Conservation (phyloP, 2,329 filamentous ascomycete species). For the Raffaelea albimanens region DNA sequence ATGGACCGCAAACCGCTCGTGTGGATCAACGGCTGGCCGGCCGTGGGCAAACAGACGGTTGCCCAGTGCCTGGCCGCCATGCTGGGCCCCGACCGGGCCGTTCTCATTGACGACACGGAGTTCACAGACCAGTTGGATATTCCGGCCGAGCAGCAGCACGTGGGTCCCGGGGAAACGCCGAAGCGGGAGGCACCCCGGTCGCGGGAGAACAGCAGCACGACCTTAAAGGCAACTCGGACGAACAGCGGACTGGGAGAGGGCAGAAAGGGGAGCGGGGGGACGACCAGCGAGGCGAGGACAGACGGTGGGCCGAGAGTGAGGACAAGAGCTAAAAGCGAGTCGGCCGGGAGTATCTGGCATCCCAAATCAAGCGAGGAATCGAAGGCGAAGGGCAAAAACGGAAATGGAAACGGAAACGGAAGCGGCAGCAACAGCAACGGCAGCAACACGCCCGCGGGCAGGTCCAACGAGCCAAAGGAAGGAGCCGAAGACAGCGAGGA, state of each 20-base stretch:
- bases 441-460: background rate
- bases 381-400: too few species aligned
- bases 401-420: too few species aligned
- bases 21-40: conserved; percentile 25
- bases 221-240: background rate
- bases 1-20: conserved; percentile 16
- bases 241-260: too few species aligned
- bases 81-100: conserved; percentile 19
- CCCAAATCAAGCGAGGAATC: too few species aligned
- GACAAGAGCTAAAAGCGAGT: too few species aligned
- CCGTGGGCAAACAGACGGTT: conserved; percentile 22
- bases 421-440: too few species aligned
- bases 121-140: conserved; percentile 9
- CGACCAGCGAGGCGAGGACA: too few species aligned
- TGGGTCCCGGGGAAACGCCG: background rate
- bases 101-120: conserved; percentile 16
- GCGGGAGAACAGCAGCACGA: background rate
- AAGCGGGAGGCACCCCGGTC: too few species aligned
- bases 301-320: too few species aligned
- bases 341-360: too few species aligned
- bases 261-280: too few species aligned
- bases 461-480: background rate
- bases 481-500: too few species aligned
- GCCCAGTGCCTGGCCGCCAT: conserved; percentile 22
- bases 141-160: conserved; percentile 5